Evolutionary conservation across 2,329 filamentous ascomycete species (phyloP), one percentile per base, ranked within the genome.

Genomic region (Xylaria sp.): DNA sequence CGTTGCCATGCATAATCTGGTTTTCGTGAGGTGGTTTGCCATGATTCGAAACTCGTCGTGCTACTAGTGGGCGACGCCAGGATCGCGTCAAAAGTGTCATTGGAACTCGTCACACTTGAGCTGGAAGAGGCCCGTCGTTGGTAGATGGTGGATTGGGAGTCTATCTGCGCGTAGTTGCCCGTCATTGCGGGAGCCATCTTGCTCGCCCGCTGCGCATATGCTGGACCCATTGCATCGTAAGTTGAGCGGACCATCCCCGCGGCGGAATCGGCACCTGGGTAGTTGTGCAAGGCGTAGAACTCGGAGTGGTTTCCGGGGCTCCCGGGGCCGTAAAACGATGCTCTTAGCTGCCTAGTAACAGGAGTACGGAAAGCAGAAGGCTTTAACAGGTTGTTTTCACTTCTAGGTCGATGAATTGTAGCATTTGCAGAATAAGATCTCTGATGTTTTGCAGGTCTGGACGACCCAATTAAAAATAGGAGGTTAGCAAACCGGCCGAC

Each of bases 1-100:
- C 75, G 78, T 67, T 79, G 77, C 76, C 77, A 77, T 32, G 73
- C 73, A 52, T 78, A 68, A 28, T 79, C 76, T 4, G 70, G 63
- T 39, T 72, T 74, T 46, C 76, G 72, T 18, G 74, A 74, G 56
- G 64, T 69, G 0, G 80, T 76, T 39, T 82, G 79, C 71, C 79
- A 79, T 3, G 80, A 80, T 10, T 82, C 83, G 67, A 82, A 77
- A 71, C 79, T 82, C 50, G 80, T 79, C 66, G 76, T 78, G 68
- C 77, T 82, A 46, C 79, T 80, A 9, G 73, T 67, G 18, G 77
- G 77, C 48, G 73, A 77, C 23, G 73, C 68, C 53, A 78, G 72
- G 32, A 75, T 75, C 8, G 71, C 72, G 43, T 79, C 77, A 60
- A 76, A 75, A 56, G 74, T 78, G 9, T 76, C 74, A 20, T 73